Conservation (phyloP, 1,139 yeast genomes). For the Pichia sp. region DNA sequence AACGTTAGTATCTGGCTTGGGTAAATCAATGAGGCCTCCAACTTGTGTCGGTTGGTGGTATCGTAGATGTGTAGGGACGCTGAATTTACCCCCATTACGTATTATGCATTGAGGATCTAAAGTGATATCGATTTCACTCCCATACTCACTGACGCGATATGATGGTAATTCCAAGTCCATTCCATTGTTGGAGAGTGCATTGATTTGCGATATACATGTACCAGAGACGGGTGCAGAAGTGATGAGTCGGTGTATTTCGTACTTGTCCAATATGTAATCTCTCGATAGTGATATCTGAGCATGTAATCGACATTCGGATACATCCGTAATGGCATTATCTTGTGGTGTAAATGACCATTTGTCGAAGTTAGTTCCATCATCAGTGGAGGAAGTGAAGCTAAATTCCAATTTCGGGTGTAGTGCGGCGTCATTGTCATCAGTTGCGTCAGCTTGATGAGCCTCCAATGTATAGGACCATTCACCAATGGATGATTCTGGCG, state of each 20-base stretch:
- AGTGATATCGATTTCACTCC: constrained; percentile 16
- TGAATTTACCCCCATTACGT: constrained; percentile 11
- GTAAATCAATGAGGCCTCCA: constrained; percentile 4
- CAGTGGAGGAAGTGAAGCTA: background rate
- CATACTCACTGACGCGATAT: constrained; percentile 21
- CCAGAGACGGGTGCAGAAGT: background rate
- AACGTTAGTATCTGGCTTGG: constrained; percentile 7
- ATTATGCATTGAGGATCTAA: constrained; percentile 15
- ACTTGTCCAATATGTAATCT: constrained; percentile 20
- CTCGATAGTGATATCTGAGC: constrained; percentile 21
- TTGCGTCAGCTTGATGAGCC: too few relatives aligned
- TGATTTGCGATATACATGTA: constrained; percentile 3
- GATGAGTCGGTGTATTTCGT: constrained; percentile 16
- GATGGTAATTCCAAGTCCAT: constrained; percentile 26
- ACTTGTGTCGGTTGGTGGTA: constrained; percentile 19
- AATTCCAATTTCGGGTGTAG: constrained; percentile 3
- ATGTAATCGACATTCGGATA: constrained; percentile 15
- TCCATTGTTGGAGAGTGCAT: constrained; percentile 12
- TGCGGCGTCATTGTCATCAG: background rate
- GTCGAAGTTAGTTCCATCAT: constrained; percentile 4
- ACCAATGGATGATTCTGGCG: too few relatives aligned
- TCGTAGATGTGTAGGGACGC: constrained; percentile 25
- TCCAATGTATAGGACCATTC: too few relatives aligned
- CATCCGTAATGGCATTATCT: constrained; percentile 14
- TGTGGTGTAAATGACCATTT: constrained; percentile 3